Conservation (phyloP, 2,329 filamentous ascomycete genomes). For the Pseudogymnoascus sp. region DNA sequence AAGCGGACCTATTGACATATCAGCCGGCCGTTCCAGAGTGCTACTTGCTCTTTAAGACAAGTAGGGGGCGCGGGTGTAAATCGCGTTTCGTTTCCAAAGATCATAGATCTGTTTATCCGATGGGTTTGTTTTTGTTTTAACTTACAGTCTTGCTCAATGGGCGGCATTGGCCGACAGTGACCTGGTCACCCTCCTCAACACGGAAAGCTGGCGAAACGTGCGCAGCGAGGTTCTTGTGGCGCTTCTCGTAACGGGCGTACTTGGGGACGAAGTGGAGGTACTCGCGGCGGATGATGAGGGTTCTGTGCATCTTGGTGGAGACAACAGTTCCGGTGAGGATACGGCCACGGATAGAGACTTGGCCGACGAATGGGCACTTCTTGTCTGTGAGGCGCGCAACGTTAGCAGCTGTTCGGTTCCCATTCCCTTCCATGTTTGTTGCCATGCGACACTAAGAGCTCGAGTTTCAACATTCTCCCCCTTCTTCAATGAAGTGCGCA, state of each 20-base stretch:
- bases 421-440: not conserved
- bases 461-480: not conserved
- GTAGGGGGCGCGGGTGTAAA: conserved; percentile 11
- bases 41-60: conserved; percentile 3
- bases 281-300: conserved; percentile 97
- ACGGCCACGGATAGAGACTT: conserved; percentile 99
- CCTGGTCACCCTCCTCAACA: conserved; percentile 99
- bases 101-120: conserved; percentile 11
- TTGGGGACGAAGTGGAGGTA: conserved; percentile 99
- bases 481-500: not conserved
- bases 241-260: conserved; percentile 99
- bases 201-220: conserved; percentile 99
- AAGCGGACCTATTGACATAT: conserved; percentile 69
- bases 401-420: conserved; percentile 18
- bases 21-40: conserved; percentile 15
- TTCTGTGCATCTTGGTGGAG: conserved; percentile 99
- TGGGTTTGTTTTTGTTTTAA: conserved; percentile 28
- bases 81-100: conserved; percentile 12
- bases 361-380: conserved; percentile 99
- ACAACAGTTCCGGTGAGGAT: conserved; percentile 98
- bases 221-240: conserved; percentile 99
- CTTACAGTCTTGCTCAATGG: conserved; percentile 99
- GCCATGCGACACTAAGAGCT: conserved; percentile 3
- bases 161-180: conserved; percentile 98
- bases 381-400: conserved; percentile 61